Base-by-base conservation (phyloP, 495 filamentous ascomycete genomes). In the Xylaria intraflava region DNA sequence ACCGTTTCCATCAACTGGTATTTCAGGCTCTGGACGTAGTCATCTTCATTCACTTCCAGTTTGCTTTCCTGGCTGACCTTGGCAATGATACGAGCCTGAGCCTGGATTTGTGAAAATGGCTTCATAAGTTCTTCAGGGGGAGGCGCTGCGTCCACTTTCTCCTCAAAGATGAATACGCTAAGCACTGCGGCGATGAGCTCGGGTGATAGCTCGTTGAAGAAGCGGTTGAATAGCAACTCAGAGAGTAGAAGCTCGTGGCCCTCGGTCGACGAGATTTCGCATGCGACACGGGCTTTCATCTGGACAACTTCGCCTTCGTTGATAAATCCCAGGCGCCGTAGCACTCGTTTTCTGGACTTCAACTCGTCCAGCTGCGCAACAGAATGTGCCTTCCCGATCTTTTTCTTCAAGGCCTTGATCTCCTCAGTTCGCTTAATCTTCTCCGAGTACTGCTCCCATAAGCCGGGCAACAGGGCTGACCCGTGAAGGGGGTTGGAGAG, bases 1-100 rank as follows among this genome's bases (percentile, higher is more conserved):
- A 98, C 89, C 29, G 96, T 91, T 59, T 95, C 89, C 93, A 98
- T 97, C 38, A 98, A 76, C 70, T 96, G 84, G 71, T 79, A 87
- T 68, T 95, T 95, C 73, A 98, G 88, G 44, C 78, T 85, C 45
- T 85, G 69, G 10, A 93, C 78, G 65, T 96, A 97, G 53, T 96
- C 90, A 10, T 96, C 88, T 68, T 97, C 93, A 52, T 90, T 90
- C 26, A 97, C 67, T 8, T 86, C 77, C 40, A 98, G 70, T 70
- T 97, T 98, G 65, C 87, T 92, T 70, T 98, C 93, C 62, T 85
- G 81, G 24, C 89, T 92, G 23, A 98, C 83, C 72, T 95, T 96
- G 49, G 93, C 92, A 52, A 98, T 82, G 49, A 84, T 78, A 36
- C 88, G 78, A 12, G 92, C 93, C 69, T 94, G 87, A 0, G 79